Percentiles rank a stretch among this genome's conserved stretches.
phyloP scores from a whole-genome alignment of 2,329 filamentous ascomycete genomes.

The Fusarium algeriense region DNA sequence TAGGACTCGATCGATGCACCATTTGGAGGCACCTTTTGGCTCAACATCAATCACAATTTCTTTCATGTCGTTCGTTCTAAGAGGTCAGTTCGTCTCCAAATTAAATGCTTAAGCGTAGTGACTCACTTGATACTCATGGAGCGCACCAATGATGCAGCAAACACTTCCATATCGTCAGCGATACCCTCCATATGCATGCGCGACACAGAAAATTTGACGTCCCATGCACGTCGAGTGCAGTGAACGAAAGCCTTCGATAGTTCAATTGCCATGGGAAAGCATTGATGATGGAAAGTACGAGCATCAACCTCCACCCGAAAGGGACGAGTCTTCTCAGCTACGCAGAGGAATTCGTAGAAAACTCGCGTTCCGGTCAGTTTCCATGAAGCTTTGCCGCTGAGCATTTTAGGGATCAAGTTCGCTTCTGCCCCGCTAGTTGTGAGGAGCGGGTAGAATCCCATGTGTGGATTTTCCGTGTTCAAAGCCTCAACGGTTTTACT shows the following conservation, averaged over 20 bases:
- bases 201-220: constrained; percentile 46
- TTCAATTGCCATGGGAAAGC: constrained; percentile 34
- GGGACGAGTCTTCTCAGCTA: not conserved
- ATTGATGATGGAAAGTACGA: constrained; percentile 41
- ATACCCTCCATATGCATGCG: constrained; percentile 22
- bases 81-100: constrained; percentile 11
- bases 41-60: constrained; percentile 34
- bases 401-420: constrained; percentile 32
- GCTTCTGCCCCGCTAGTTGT: constrained; percentile 47
- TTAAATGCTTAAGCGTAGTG: not conserved
- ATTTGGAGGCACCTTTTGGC: constrained; percentile 5
- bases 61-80: constrained; percentile 30
- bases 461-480: constrained; percentile 10
- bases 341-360: constrained; percentile 48
- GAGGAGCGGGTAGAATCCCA: constrained; percentile 48
- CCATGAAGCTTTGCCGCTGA: constrained; percentile 39
- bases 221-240: constrained; percentile 50
- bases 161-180: constrained; percentile 29
- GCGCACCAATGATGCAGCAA: constrained; percentile 39
- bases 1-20: constrained; percentile 30
- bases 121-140: constrained; percentile 47
- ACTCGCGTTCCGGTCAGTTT: constrained; percentile 26
- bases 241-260: constrained; percentile 47
- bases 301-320: constrained; percentile 48
- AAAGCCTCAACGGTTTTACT: constrained; percentile 13